A percentile compares a stretch with the other conserved stretches of the same genome.
Evolutionary conservation across 73 alveolate genomes (phyloP).

Genomic region (Paramecium octaurelia): DNA sequence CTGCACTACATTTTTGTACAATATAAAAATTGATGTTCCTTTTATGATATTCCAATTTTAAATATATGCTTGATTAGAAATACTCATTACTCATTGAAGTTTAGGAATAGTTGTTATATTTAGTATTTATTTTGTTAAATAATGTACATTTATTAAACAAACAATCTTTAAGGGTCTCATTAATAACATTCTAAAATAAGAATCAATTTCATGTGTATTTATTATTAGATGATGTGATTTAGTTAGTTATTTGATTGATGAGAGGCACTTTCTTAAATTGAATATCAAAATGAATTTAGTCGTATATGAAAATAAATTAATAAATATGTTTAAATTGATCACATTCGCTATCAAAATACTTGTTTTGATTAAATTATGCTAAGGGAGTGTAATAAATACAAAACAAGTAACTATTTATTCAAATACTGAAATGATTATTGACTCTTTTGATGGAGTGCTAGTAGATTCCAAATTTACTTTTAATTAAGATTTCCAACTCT

Average conservation of each 20-base stretch:
- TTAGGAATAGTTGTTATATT: too few species aligned
- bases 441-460: background rate
- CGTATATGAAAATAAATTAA: background rate
- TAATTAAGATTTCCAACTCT: background rate
- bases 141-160: too few species aligned
- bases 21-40: too few species aligned
- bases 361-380: background rate
- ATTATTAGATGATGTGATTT: too few species aligned
- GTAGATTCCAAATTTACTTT: background rate
- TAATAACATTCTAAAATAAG: too few species aligned
- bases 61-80: too few species aligned
- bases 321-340: background rate
- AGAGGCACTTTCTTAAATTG: background rate
- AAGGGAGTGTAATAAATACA: background rate
- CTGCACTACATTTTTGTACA: too few species aligned
- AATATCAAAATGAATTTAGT: background rate
- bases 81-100: too few species aligned
- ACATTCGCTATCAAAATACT: background rate
- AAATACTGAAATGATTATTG: background rate
- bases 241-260: background rate
- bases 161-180: too few species aligned
- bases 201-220: too few species aligned
- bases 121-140: too few species aligned
- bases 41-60: too few species aligned
- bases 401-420: background rate